Base-by-base conservation (phyloP, 23 red algal species). In the Cyanidiococcus yangmingshanensis region DNA sequence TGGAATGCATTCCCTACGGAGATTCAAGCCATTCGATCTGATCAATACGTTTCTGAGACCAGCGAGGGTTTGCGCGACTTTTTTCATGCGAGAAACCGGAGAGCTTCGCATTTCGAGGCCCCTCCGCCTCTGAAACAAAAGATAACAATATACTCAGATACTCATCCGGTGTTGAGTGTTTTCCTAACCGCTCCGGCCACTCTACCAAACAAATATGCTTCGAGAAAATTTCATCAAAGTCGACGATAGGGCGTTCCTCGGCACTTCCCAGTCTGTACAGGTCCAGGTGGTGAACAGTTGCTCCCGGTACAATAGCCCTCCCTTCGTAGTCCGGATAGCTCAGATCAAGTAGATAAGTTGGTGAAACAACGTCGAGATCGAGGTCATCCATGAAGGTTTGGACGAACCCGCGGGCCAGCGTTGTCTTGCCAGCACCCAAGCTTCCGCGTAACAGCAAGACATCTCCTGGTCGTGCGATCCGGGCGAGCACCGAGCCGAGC, bases 391-490 rank as follows among this genome's bases (percentile, higher is more conserved):
- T 41, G 2, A 82, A 82, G 21, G 76, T 39, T 27, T 81, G 86
- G 39, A 95, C 79, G 50, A 75, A 95, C 16, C 86, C 85, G 21
- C 91, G 74, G 33, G 91, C 91, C 27, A 95, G 75, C 0, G 76
- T 75, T 0, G 91, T 95, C 85, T 95, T 95, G 1, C 91, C 91
- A 26, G 57, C 71, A 1, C 91, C 91, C 25, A 95, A 75, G 51
- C 74, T 50, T 0, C 91, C 91, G 57, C 74, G 76, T 12, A 95
- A 80, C 39, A 95, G 79, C 0, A 95, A 75, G 21, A 90, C 82
- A 75, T 95, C 91, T 2, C 82, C 77, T 16, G 54, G 30, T 38
- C 76, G 59, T 50, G 79, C 80, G 35, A 39, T 36, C 38, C 29
- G 50, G 32, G 83, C 84, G 31, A 95, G 59, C 0, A 76, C 36